Percentiles rank a stretch among this genome's conserved stretches.
These are phyloP conservation scores for Colletotrichum godetiae DNA, from an alignment of 2,329 filamentous ascomycete genomes.

Conservation along the genomic window DNA sequence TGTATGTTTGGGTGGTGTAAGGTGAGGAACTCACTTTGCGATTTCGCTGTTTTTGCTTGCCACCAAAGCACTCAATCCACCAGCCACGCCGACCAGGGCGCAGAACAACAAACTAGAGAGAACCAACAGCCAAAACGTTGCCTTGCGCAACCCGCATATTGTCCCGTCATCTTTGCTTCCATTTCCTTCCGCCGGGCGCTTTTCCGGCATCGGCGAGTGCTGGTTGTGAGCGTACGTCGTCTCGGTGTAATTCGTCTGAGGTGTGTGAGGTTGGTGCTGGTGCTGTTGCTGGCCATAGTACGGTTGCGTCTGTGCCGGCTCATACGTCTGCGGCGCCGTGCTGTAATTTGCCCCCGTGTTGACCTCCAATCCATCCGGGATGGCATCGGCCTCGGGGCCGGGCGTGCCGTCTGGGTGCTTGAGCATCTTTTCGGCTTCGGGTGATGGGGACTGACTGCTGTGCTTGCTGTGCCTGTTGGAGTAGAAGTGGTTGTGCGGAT, in stretches of 20 bases:
- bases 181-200: neutral
- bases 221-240: conserved; percentile 2
- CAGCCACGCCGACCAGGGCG: conserved; percentile 11
- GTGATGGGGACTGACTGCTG: conserved; percentile 15
- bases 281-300: conserved; percentile 17
- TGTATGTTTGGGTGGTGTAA: too few relatives aligned
- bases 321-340: conserved; percentile 23
- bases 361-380: conserved; percentile 27
- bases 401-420: conserved; percentile 11
- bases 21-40: neutral
- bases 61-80: conserved; percentile 15
- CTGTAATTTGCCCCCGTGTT: conserved; percentile 13
- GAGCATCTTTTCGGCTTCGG: conserved; percentile 32
- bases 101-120: conserved; percentile 5
- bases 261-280: neutral
- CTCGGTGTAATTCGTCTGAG: conserved; percentile 14
- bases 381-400: conserved; percentile 21
- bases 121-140: conserved; percentile 23
- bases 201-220: neutral
- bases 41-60: conserved; percentile 20
- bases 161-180: neutral
- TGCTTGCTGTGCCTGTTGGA: neutral
- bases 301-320: neutral
- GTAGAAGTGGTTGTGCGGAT: conserved; percentile 22
- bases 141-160: conserved; percentile 24